Conservation (phyloP, 345 rosid species). For the Pelargonium nanum region DNA sequence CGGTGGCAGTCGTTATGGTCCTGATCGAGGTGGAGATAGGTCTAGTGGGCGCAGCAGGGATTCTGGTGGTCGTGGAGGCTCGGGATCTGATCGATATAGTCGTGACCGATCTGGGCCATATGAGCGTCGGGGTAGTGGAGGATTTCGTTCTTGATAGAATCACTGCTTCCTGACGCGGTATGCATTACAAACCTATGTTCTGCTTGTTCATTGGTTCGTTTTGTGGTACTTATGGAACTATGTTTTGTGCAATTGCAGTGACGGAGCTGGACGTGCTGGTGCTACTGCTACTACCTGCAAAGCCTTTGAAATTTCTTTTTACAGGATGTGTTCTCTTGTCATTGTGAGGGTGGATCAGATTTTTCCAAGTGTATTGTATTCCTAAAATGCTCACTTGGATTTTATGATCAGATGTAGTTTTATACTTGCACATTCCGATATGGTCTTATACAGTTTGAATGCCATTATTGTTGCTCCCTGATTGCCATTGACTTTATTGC, state of each 20-base stretch:
- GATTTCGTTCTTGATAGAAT: constrained; percentile 36
- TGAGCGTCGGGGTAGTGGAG: constrained; percentile 60
- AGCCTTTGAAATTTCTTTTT: constrained; percentile 15
- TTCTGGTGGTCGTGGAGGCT: constrained; percentile 56
- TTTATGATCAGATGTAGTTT: constrained; percentile 29
- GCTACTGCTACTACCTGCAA: constrained; percentile 18
- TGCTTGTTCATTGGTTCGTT: not conserved
- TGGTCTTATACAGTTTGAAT: constrained; percentile 30
- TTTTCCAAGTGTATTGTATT: constrained; percentile 23
- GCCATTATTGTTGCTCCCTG: constrained; percentile 18
- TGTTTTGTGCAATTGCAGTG: constrained; percentile 3
- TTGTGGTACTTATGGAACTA: constrained; percentile 9
- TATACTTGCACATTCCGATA: constrained; percentile 34
- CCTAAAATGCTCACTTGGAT: constrained; percentile 33
- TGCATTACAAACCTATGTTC: not conserved
- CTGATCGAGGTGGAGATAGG: constrained; percentile 77
- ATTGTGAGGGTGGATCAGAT: constrained; percentile 30
- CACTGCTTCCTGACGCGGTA: constrained; percentile 16
- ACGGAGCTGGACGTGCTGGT: constrained; percentile 10
- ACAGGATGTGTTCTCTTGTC: constrained; percentile 17
- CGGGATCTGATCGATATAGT: constrained; percentile 59
- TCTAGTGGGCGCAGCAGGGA: constrained; percentile 61
- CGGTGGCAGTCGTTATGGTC: constrained; percentile 46
- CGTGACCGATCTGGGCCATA: constrained; percentile 82
- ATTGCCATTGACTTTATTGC: constrained; percentile 11